Evolutionary conservation across 2,329 filamentous ascomycete species (phyloP), one percentile per base, ranked within the genome.

Genomic region (Apiospora koreana): DNA sequence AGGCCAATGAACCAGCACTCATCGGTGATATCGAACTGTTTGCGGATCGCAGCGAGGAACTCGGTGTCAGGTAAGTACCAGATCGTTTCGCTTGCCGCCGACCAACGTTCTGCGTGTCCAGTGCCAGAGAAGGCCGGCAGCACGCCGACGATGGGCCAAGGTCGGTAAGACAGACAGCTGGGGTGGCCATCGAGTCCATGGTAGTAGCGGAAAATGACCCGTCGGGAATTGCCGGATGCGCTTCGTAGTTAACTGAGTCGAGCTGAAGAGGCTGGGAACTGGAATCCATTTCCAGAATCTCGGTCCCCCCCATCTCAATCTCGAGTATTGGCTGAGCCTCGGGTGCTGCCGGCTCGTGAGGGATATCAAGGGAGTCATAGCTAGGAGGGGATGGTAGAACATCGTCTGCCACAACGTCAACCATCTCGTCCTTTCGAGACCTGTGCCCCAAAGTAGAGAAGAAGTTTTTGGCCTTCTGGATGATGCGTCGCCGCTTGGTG

Each of bases 281-380:
- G 5, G 86, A 87, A 75, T 87, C 86, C 71, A 88, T 83, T 74
- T 88, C 87, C 71, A 86, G 79, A 64, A 88, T 86, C 77, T 86
- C 85, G 66, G 80, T 85, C 7, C 84, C 83, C 23, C 81, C 83
- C 21, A 88, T 79, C 76, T 88, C 87, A 68, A 79, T 78, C 65
- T 82, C 76, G 54, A 70, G 73, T 70, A 65, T 66, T 66, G 64
- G 38, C 41, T 72, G 68, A 10, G 23, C 70, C 46, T 70, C 69
- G 9, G 72, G 42, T 28, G 71, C 71, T 25, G 72, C 71, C n/a
- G 72, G 70, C 3, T 72, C 43, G 42, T 74, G 70, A 4, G 74
- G 78, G 66, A 79, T 75, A 45, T 78, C 77, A 69, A 84, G 77
- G 43, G 83, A 83, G 54, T 85, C 82, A 76, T 86, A 87, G 70